phyloP scores from a whole-genome alignment of 352 stramenopile genomes.

The Albugo candida region DNA sequence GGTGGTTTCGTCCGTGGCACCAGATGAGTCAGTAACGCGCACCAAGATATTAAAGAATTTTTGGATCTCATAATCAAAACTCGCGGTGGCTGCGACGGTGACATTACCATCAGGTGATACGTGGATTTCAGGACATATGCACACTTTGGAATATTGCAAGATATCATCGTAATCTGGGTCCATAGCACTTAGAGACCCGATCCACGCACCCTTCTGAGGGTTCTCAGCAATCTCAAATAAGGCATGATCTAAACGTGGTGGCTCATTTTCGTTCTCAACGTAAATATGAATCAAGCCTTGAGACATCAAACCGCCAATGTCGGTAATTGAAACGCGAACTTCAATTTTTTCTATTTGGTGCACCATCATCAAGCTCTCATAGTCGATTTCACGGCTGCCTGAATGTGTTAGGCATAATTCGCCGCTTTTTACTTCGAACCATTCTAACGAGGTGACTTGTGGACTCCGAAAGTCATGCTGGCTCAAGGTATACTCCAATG shows the following conservation, averaged over 20 bases:
- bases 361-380: constrained; percentile 11
- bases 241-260: constrained; percentile 12
- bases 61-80: constrained; percentile 33
- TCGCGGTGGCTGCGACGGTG: constrained; percentile 13
- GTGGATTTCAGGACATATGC: constrained; percentile 14
- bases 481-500: too few species aligned
- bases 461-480: too few species aligned
- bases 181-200: constrained; percentile 14
- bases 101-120: constrained; percentile 21
- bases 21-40: constrained; percentile 15
- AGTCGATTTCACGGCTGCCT: constrained; percentile 12
- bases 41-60: constrained; percentile 15
- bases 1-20: constrained; percentile 17
- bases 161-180: constrained; percentile 21
- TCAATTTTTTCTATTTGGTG: constrained; percentile 11
- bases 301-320: constrained; percentile 16
- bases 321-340: constrained; percentile 13
- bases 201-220: constrained; percentile 15
- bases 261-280: constrained; percentile 34
- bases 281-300: constrained; percentile 18
- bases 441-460: too few species aligned
- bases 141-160: constrained; percentile 12
- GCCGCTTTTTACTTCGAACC: too few species aligned
- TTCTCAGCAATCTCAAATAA: constrained; percentile 28
- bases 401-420: too few species aligned